phyloP scores from a whole-genome alignment of 495 filamentous ascomycete species.

The Aspergillus biplanus region DNA sequence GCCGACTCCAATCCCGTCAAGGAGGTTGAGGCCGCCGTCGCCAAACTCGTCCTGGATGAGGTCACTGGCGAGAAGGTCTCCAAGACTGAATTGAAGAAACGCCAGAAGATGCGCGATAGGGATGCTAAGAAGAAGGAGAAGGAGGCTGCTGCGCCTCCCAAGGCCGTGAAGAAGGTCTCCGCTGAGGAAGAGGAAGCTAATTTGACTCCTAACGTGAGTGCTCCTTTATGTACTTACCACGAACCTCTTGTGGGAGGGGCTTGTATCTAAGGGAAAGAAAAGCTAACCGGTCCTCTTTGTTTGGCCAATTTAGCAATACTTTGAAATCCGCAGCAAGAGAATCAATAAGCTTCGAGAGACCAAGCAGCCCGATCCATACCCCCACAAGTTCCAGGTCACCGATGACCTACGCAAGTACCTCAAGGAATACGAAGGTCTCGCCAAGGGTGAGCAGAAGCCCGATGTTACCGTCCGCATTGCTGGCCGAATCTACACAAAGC shows the following conservation, averaged over 20 bases:
- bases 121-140: conserved; percentile 88
- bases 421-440: conserved; percentile 71
- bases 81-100: conserved; percentile 93
- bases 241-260: background rate
- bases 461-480: conserved; percentile 74
- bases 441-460: conserved; percentile 80
- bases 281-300: conserved; percentile 22
- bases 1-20: conserved; percentile 50
- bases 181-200: conserved; percentile 72
- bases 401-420: conserved; percentile 78
- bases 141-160: conserved; percentile 72
- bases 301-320: conserved; percentile 74
- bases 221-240: background rate
- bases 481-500: conserved; percentile 88
- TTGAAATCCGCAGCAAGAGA: conserved; percentile 86
- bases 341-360: conserved; percentile 84
- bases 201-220: conserved; percentile 84
- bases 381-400: conserved; percentile 93
- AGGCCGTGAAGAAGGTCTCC: conserved; percentile 68
- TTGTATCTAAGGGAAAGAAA: background rate
- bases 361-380: conserved; percentile 86
- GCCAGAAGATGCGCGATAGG: conserved; percentile 85
- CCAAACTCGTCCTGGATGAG: conserved; percentile 80
- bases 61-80: conserved; percentile 83
- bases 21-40: conserved; percentile 65